Conservation (phyloP, 495 filamentous ascomycete species). For the Xylaria intraflava region DNA sequence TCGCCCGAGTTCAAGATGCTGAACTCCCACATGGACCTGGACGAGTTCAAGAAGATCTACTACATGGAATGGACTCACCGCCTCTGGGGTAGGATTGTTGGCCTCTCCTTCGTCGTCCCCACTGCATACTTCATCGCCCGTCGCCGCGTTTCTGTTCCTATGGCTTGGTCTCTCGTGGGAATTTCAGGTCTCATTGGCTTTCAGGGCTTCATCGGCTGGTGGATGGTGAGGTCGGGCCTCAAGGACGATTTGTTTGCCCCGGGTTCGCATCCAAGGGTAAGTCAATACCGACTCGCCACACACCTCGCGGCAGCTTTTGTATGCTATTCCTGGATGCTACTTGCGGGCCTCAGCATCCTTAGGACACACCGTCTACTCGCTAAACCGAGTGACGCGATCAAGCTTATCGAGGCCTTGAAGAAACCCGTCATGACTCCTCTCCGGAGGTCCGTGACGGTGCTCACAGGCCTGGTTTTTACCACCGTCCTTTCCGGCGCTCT, state of each 20-base stretch:
- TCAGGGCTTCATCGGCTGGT: slow-evolving; percentile 95
- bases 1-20: slow-evolving; percentile 88
- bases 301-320: slow-evolving; percentile 86
- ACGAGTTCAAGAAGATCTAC: slow-evolving; percentile 97
- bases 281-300: slow-evolving; percentile 84
- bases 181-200: slow-evolving; percentile 88
- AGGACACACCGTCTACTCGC: slow-evolving; percentile 63
- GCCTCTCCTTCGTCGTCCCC: slow-evolving; percentile 80
- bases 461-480: slow-evolving; percentile 71
- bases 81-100: slow-evolving; percentile 90
- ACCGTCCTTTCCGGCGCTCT: slow-evolving; percentile 91
- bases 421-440: slow-evolving; percentile 63
- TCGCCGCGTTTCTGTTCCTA: slow-evolving; percentile 67
- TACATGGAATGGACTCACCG: slow-evolving; percentile 99
- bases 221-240: slow-evolving; percentile 97
- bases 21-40: slow-evolving; percentile 83
- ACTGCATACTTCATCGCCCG: slow-evolving; percentile 81
- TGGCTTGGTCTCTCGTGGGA: slow-evolving; percentile 69
- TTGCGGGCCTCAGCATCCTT: slow-evolving; percentile 80
- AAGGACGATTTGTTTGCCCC: slow-evolving; percentile 91
- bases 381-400: slow-evolving; percentile 50
- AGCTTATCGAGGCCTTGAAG: slow-evolving; percentile 51
- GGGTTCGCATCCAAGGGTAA: slow-evolving; percentile 83
- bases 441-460: slow-evolving; percentile 62
- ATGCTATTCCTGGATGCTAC: slow-evolving; percentile 90